A percentile compares a stretch with the other conserved stretches of the same genome.
Evolutionary conservation across 1,284 basidiomycete genomes (phyloP).

Genomic region (Sporisorium scitamineum): DNA sequence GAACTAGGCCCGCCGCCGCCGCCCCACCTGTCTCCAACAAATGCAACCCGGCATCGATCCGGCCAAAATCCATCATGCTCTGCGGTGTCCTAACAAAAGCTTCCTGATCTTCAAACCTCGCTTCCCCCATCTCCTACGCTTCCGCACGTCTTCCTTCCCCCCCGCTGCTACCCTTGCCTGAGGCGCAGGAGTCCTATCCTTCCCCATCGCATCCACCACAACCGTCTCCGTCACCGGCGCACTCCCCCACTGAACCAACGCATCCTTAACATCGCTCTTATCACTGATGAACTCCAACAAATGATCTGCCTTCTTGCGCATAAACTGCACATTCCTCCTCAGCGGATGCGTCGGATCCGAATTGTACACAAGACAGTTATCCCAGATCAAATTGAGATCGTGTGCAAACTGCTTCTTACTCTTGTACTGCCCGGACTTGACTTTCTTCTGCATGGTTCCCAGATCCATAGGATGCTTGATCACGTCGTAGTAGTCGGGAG

Average conservation of each 20-base stretch:
- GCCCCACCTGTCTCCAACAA: constrained; percentile 8
- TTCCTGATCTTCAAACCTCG: constrained; percentile 70
- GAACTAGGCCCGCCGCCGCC: constrained; percentile 28
- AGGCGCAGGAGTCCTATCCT: not conserved
- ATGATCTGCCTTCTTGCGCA: constrained; percentile 70
- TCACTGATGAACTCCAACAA: constrained; percentile 89
- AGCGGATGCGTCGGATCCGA: constrained; percentile 75
- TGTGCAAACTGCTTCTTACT: constrained; percentile 91
- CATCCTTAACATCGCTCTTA: constrained; percentile 75
- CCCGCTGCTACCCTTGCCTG: not conserved
- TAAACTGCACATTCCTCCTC: constrained; percentile 60
- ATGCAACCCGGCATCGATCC: constrained; percentile 41
- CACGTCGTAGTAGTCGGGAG: constrained; percentile 68
- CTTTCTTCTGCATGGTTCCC: constrained; percentile 88
- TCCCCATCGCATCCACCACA: not conserved
- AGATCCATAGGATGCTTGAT: constrained; percentile 81
- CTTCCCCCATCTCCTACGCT: constrained; percentile 11
- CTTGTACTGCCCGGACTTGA: constrained; percentile 88
- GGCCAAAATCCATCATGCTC: constrained; percentile 74
- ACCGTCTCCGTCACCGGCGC: not conserved
- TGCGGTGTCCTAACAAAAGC: constrained; percentile 82
- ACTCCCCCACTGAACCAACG: constrained; percentile 59
- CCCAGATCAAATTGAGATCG: constrained; percentile 96
- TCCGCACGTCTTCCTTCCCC: constrained; percentile 10
- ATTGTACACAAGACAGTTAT: constrained; percentile 93